These are phyloP conservation scores for Fusarium subglutinans DNA, from an alignment of 2,329 filamentous ascomycete species.

Conservation along the genomic window DNA sequence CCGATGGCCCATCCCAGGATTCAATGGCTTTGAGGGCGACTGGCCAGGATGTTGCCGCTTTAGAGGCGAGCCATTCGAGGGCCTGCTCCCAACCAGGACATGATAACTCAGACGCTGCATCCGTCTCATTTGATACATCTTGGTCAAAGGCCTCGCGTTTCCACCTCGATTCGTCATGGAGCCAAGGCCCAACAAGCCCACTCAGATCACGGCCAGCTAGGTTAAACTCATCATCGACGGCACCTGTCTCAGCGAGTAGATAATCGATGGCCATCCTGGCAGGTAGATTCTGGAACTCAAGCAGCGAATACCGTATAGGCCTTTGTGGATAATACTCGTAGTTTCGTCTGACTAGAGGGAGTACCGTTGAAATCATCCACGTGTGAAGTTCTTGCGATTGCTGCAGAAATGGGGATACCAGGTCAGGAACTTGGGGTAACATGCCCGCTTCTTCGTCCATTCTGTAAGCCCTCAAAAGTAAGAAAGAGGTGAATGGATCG, in stretches of 20 bases:
- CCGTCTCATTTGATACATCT: slow-evolving; percentile 35
- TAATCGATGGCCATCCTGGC: slow-evolving; percentile 68
- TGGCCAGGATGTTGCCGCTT: slow-evolving; percentile 68
- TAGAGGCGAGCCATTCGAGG: slow-evolving; percentile 71
- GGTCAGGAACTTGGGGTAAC: slow-evolving; percentile 71
- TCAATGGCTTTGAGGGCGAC: slow-evolving; percentile 71
- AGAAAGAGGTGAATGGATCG: slow-evolving; percentile 69
- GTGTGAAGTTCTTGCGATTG: slow-evolving; percentile 68
- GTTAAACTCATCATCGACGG: slow-evolving; percentile 49
- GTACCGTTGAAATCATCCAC: slow-evolving; percentile 74
- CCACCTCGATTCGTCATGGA: slow-evolving; percentile 72
- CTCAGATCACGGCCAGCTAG: slow-evolving; percentile 71
- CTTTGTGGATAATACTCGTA: slow-evolving; percentile 73
- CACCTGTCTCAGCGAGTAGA: slow-evolving; percentile 67
- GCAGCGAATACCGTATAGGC: slow-evolving; percentile 61
- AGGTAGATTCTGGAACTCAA: slow-evolving; percentile 69
- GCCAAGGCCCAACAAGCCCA: slow-evolving; percentile 77
- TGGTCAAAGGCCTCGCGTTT: slow-evolving; percentile 36
- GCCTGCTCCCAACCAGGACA: slow-evolving; percentile 75
- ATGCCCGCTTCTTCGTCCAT: slow-evolving; percentile 79
- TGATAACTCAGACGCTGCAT: slow-evolving; percentile 45
- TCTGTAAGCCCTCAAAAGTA: slow-evolving; percentile 72
- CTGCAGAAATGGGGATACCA: slow-evolving; percentile 74
- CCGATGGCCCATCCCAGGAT: slow-evolving; percentile 77
- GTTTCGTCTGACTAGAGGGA: slow-evolving; percentile 75